Conservation (phyloP, 371 early-diverging fungal genomes). For the Mucor racemosus region DNA sequence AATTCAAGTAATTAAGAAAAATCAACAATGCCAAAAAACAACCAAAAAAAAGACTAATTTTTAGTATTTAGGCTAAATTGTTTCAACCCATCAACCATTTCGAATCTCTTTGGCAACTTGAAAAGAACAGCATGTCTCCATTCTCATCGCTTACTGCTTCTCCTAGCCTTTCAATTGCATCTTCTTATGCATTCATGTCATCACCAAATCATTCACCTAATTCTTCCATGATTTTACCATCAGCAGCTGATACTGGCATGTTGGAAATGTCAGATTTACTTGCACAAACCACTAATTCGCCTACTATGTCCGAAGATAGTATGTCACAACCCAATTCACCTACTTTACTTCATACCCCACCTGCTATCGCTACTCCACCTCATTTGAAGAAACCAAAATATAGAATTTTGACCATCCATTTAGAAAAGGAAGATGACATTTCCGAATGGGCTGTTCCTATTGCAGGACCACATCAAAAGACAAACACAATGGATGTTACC, state of each 20-base stretch:
- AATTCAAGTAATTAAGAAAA: conserved; percentile 32
- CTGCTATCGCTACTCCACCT: conserved; percentile 35
- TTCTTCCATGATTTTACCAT: conserved; percentile 45
- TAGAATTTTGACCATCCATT: conserved; percentile 52
- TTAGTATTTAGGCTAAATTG: conserved; percentile 43
- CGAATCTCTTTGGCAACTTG: conserved; percentile 57
- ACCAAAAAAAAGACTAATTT: not conserved
- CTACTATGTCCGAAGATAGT: conserved; percentile 37
- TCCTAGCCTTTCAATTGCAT: conserved; percentile 56
- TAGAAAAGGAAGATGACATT: conserved; percentile 47
- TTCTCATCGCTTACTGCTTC: conserved; percentile 58
- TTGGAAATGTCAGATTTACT: conserved; percentile 42
- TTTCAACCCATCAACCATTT: conserved; percentile 52
- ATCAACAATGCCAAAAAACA: not conserved
- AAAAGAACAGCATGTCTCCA: conserved; percentile 46
- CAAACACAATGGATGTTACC: conserved; percentile 46
- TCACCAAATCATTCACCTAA: conserved; percentile 55
- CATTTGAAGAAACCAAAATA: conserved; percentile 38
- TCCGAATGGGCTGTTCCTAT: conserved; percentile 33
- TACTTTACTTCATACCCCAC: conserved; percentile 36
- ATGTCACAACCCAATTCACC: conserved; percentile 46
- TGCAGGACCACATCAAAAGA: conserved; percentile 28
- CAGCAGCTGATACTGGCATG: conserved; percentile 45
- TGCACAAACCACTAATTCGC: conserved; percentile 41
- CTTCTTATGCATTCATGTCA: conserved; percentile 60